Conservation (phyloP, 1,139 yeast genomes). For the Nakaseomyces uthaithaninus region DNA sequence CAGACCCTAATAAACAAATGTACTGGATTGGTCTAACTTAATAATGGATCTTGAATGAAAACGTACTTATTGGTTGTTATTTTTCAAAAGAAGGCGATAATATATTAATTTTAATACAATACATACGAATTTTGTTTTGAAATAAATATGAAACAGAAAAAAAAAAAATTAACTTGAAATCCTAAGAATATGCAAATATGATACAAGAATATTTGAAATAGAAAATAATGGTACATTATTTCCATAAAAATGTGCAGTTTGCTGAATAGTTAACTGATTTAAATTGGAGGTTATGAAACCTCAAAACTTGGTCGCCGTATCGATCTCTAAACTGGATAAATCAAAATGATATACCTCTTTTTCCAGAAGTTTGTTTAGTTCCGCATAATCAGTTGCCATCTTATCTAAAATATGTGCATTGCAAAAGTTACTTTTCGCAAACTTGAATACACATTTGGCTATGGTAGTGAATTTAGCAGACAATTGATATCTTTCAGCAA, state of each 20-base stretch:
- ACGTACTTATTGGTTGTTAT: too few species aligned
- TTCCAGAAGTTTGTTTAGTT: slow-evolving; percentile 18
- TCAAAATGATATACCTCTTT: slow-evolving; percentile 9
- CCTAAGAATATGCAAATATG: slow-evolving; percentile 4
- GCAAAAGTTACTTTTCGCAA: slow-evolving; percentile 21
- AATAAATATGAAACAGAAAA: neutral
- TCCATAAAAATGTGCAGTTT: too few species aligned
- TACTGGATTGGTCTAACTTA: slow-evolving; percentile 11
- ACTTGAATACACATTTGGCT: slow-evolving; percentile 25
- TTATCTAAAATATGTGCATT: slow-evolving; percentile 27
- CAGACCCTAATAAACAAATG: slow-evolving; percentile 54
- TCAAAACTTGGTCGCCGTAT: neutral
- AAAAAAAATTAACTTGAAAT: neutral
- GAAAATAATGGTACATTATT: too few species aligned
- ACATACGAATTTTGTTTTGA: neutral
- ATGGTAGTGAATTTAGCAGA: slow-evolving; percentile 26
- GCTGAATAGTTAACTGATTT: too few species aligned
- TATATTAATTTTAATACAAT: slow-evolving; percentile 1
- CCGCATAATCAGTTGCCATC: slow-evolving; percentile 20
- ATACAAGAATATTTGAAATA: too few species aligned
- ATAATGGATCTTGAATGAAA: too few species aligned
- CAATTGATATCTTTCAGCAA: slow-evolving; percentile 28
- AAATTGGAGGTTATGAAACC: too few species aligned
- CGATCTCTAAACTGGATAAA: slow-evolving; percentile 9
- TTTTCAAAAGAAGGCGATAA: neutral